Evolutionary conservation across 106 monocot genomes (phyloP).

Genomic region (Triglochin maritima): DNA sequence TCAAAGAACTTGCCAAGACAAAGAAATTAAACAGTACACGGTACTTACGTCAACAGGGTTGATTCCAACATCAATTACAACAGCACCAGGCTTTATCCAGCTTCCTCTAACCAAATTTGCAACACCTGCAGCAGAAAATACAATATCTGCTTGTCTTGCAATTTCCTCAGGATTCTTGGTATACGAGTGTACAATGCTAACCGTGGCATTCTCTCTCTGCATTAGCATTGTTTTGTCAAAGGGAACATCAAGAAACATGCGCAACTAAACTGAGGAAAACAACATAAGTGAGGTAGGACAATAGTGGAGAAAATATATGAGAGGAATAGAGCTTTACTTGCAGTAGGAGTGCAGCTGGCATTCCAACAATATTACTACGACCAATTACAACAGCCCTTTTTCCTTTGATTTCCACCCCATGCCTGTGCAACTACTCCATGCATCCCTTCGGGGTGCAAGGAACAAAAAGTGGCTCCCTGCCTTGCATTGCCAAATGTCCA

Average conservation of each 20-base stretch:
- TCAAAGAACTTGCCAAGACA: too few relatives aligned
- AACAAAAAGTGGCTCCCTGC: conserved; percentile 81
- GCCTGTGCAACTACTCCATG: conserved; percentile 75
- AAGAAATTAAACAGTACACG: too few relatives aligned
- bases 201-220: conserved; percentile 84
- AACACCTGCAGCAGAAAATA: conserved; percentile 76
- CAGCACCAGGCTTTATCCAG: conserved; percentile 95
- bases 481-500: conserved; percentile 91
- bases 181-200: conserved; percentile 78
- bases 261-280: conserved; percentile 4
- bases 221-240: not conserved
- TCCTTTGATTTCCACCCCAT: conserved; percentile 67
- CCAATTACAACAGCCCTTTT: conserved; percentile 92
- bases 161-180: conserved; percentile 88
- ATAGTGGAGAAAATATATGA: not conserved
- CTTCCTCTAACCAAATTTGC: conserved; percentile 80
- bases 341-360: conserved; percentile 77
- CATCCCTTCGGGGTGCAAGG: conserved; percentile 98
- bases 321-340: conserved; percentile 35
- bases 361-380: conserved; percentile 94
- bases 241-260: not conserved
- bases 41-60: conserved; percentile 83
- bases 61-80: conserved; percentile 92
- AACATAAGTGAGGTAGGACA: not conserved
- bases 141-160: conserved; percentile 79